Base-by-base conservation (phyloP, 306 rosid genomes). In the Albizia julibrissin region DNA sequence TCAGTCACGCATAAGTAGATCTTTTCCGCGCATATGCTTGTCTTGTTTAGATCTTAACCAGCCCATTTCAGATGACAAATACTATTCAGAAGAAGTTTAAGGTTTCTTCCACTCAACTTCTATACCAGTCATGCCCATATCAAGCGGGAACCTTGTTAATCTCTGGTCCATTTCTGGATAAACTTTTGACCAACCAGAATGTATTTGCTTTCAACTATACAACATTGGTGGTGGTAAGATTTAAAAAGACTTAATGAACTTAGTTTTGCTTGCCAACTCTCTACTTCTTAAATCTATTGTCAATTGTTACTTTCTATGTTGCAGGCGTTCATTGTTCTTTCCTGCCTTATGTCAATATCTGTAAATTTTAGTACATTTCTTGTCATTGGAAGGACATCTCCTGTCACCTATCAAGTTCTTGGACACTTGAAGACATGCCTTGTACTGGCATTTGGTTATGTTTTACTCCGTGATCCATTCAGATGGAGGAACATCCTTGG, bases 351-450 rank as follows among this genome's bases (percentile, higher is more conserved):
- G 79, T 89, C 99, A 34, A 94, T 95, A 64, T 95, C 99, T 40
- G 99, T 95, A 81, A 95, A 95, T 83, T 95, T 95, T 82, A 95
- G 99, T 72, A 95, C 99, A 34, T 95, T 95, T 84, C 94, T 95
- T 69, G 98, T 95, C 22, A 93, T 95, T 77, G 98, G 98, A 83
- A 95, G 89, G 87, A 95, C 98, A 65, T 95, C 99, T 75, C 97
- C 98, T 1, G 99, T 95, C 70, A 95, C 99, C 66, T 95, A 95
- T 85, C 99, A 95, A 88, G 99, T 93, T 76, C 97, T 95, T 69
- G 99, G 99, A 80, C 99, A 95, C 89, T 89, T 93, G 74, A 95
- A 95, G 88, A 95, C 99, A 74, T 95, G 98, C 84, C 91, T 95
- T 74, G 98, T 95, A 42, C 85, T 95, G 81, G 97, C 93, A 46